Percentiles rank a stretch among this genome's conserved stretches.
Conservation (phyloP, 345 rosid genomes). For the Rhizophora mangle region DNA sequence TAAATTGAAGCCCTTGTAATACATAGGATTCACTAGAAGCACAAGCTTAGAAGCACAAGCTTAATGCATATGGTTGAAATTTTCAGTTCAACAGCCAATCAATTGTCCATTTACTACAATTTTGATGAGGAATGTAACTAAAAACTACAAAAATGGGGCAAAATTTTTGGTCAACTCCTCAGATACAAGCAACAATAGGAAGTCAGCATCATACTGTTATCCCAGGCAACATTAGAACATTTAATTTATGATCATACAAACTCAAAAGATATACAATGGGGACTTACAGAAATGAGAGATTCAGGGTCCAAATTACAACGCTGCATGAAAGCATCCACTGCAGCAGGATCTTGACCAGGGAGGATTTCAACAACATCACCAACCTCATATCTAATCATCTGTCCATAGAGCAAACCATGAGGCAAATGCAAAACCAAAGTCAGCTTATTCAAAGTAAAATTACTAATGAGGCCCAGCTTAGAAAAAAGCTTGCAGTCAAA, state of each 20-base stretch:
- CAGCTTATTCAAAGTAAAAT: not conserved
- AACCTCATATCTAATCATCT: slow-evolving; percentile 59
- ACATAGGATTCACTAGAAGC: too few relatives aligned
- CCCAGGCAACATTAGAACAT: not conserved
- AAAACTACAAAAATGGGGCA: not conserved
- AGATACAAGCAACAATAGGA: not conserved
- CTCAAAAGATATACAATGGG: not conserved
- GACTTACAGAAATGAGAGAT: slow-evolving; percentile 65
- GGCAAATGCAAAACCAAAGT: slow-evolving; percentile 1
- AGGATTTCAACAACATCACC: slow-evolving; percentile 93
- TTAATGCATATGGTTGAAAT: too few relatives aligned
- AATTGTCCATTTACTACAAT: not conserved
- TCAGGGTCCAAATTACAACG: slow-evolving; percentile 79
- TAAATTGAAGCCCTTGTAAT: too few relatives aligned
- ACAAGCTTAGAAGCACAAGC: too few relatives aligned
- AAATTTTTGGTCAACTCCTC: too few relatives aligned
- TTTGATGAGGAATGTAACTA: not conserved
- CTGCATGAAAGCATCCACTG: slow-evolving; percentile 64
- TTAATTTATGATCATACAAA: not conserved
- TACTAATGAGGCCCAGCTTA: not conserved
- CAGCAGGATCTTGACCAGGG: slow-evolving; percentile 62
- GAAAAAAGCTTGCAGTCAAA: not conserved
- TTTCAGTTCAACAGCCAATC: not conserved
- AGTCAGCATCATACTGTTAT: not conserved
- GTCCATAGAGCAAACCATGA: not conserved